Evolutionary conservation across 106 monocot species (phyloP), one percentile per base, ranked within the genome.

Genomic region (Platanthera zijinensis): DNA sequence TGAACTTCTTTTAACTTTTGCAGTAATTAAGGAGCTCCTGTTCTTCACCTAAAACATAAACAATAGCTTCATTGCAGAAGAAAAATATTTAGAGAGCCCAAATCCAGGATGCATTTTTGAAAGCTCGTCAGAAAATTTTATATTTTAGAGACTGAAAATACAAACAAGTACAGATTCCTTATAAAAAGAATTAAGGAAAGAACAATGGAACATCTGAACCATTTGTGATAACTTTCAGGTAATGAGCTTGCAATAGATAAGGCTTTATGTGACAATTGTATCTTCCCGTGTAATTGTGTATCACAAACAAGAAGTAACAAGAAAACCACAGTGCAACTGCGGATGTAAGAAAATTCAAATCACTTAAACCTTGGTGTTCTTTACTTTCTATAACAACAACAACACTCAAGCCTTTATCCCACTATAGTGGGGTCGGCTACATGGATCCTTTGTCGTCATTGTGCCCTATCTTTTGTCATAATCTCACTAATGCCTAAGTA

Each of bases 21-120:
- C 22, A 32, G 75, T 21, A 66, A 72, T 84, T 17, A 76, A 69
- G 15, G 75, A 70, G 21, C 11, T 52, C 62, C 74, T 84, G 72
- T 79, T 87, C 83, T 80, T 86, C 51, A 85, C 83, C 90, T 89
- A 75, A 73, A 57, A 70, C 48, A 70, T 69, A 48, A 46, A 70
- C 32, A 70, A 70, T 15, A 70, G 48, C 70, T 30, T 66, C 66
- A 32, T 66, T 66, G 66, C 28, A 61, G n/a, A 61, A 61, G 21
- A 21, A 6, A 61, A 61, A 61, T 61, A 19, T 6, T 61, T 61
- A 61, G 59, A 56, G 12, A 61, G 59, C 11, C 18, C 6, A 7
- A 61, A 61, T 61, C 8, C 9, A 61, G 59, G 59, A 61, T 61
- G 59, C 4, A 18, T 61, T 61, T n/a, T 19, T 9, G 21, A 39